A percentile compares a stretch with the other conserved stretches of the same genome.
These are phyloP conservation scores for Clausena lansium DNA, from an alignment of 345 rosid genomes.

Conservation along the genomic window DNA sequence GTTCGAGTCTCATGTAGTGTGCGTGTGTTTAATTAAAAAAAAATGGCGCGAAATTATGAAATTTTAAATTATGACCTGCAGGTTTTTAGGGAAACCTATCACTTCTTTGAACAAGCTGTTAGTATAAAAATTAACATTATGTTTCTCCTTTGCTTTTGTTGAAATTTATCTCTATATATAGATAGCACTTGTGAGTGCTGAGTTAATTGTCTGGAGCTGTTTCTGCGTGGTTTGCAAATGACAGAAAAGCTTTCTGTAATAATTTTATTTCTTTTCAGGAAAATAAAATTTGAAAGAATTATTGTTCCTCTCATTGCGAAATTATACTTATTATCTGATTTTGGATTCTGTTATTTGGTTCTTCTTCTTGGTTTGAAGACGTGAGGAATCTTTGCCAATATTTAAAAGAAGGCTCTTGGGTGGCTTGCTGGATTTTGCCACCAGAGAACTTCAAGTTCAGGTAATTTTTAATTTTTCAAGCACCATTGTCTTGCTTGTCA, in stretches of 20 bases:
- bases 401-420: constrained; percentile 96
- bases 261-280: neutral
- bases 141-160: neutral
- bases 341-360: constrained; percentile 18
- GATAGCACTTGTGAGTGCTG: neutral
- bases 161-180: neutral
- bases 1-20: too few relatives aligned
- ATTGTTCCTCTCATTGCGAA: neutral
- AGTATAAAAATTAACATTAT: neutral
- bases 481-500: constrained; percentile 2
- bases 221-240: neutral
- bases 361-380: constrained; percentile 51
- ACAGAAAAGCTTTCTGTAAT: constrained; percentile 2
- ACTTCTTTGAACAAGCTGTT: neutral
- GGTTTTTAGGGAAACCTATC: neutral
- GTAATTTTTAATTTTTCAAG: constrained; percentile 31
- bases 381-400: constrained; percentile 93
- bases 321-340: constrained; percentile 6
- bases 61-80: constrained; percentile 6
- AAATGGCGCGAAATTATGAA: neutral
- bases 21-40: too few relatives aligned
- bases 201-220: neutral
- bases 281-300: constrained; percentile 1
- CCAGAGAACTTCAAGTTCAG: constrained; percentile 98
- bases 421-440: constrained; percentile 93